Base-by-base conservation (phyloP, 495 filamentous ascomycete genomes). In the Lepraria neglecta region DNA sequence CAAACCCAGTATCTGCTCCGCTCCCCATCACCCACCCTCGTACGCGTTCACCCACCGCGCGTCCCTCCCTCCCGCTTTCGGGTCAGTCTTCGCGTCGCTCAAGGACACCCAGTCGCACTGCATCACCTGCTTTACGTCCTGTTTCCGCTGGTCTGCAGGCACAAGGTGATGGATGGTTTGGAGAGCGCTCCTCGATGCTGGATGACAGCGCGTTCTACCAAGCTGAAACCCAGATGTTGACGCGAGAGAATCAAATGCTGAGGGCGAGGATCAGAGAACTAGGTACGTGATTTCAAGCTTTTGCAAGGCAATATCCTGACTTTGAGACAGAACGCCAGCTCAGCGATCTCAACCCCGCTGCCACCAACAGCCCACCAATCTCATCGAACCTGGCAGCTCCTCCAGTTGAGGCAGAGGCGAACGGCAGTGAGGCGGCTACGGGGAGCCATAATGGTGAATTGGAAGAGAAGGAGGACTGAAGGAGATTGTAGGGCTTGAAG, bases 161-260 rank as follows among this genome's bases (percentile, higher is more conserved):
- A 54, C 54, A 65, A 48, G 61, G 72, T 56, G 65, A 70, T 35
- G 74, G 73, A 12, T 72, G 61, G 65, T 61, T 69, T 11, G 65
- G 62, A 45, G 57, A 66, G 30, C 74, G 77, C 43, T 72, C 76
- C 33, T 67, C 76, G 11, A 79, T 82, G 60, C 78, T 88, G 28
- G 90, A 95, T 69, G 92, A 96, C 69, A 84, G 82, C 63, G 84
- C 88, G 17, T 96, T 90, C 71, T 95, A 96, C 64, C 91, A 96
- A 71, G 90, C 92, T 3, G 94, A 98, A 74, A 91, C 90, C 3
- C 84, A 89, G 66, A 92, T 84, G 76, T 75, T 98, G 64, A 80
- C 82, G 21, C 79, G 94, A 47, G 94, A 98, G 76, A 98, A 98
- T 68, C 89, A 95, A 71, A 95, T 98, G 87, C 76, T 98, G 59